A percentile compares a stretch with the other conserved stretches of the same genome.
Conservation (phyloP, 2,329 filamentous ascomycete species). For the Aspergillus quadricinctus region DNA sequence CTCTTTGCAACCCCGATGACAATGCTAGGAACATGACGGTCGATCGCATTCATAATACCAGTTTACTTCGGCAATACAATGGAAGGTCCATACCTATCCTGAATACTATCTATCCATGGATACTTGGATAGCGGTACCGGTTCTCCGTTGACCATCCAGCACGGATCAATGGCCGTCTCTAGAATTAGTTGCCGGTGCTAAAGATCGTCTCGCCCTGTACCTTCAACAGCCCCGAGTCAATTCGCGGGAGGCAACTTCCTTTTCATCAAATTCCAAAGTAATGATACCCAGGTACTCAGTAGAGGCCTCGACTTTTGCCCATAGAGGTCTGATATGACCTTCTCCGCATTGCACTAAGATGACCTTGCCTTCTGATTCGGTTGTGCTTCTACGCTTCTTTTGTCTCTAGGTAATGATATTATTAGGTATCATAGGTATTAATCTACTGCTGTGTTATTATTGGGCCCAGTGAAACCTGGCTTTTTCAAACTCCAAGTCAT, state of each 20-base stretch:
- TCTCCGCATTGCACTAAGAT: neutral
- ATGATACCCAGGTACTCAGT: neutral
- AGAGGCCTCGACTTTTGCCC: neutral
- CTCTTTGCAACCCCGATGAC: neutral
- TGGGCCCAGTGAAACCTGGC: neutral
- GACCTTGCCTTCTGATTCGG: neutral
- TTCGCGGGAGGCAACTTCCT: neutral
- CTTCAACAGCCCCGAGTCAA: neutral
- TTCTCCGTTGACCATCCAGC: neutral
- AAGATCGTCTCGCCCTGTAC: neutral
- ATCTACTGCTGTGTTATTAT: neutral
- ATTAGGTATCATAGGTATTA: neutral
- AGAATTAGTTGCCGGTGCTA: neutral
- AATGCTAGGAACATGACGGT: neutral
- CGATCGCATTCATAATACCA: neutral
- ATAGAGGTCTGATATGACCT: too few relatives aligned
- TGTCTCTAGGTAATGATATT: neutral
- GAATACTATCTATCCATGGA: neutral
- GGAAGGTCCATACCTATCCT: too few relatives aligned
- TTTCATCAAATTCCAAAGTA: neutral
- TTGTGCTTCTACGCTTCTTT: neutral
- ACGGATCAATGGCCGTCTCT: neutral
- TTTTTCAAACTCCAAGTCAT: neutral
- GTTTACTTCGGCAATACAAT: neutral
- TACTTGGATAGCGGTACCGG: neutral